Conservation (phyloP, 2,329 filamentous ascomycete species). For the Xylaria polymorpha region DNA sequence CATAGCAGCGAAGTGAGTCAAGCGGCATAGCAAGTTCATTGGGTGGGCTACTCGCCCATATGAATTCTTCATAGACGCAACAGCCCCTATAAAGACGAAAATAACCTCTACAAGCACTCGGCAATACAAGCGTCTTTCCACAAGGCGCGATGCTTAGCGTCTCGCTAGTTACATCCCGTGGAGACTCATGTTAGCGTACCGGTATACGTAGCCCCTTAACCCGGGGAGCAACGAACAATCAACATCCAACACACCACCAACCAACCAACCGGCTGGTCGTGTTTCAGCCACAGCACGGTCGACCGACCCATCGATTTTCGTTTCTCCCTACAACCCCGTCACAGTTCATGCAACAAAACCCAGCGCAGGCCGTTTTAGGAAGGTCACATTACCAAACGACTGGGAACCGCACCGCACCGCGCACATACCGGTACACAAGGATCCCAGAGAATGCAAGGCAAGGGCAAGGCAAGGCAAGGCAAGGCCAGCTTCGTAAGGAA, state of each 20-base stretch:
- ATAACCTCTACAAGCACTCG: background rate
- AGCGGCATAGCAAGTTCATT: background rate
- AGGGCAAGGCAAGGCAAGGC: background rate
- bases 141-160: conserved; percentile 2
- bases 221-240: background rate
- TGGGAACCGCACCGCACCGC: conserved; percentile 10
- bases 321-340: conserved; percentile 3
- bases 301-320: background rate
- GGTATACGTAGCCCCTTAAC: too few relatives aligned
- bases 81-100: background rate
- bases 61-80: background rate
- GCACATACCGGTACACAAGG: too few relatives aligned
- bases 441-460: background rate
- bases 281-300: conserved; percentile 10
- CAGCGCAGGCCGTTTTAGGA: conserved; percentile 23
- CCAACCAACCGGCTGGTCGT: background rate
- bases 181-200: background rate
- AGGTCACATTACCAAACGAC: conserved; percentile 27
- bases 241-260: conserved; percentile 7
- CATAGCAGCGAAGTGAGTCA: background rate
- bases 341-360: background rate
- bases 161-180: conserved; percentile 3
- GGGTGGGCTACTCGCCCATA: background rate
- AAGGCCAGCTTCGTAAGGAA: background rate
- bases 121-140: background rate